Conservation (phyloP, 805 yeast genomes). For the Priceomyces medius region DNA sequence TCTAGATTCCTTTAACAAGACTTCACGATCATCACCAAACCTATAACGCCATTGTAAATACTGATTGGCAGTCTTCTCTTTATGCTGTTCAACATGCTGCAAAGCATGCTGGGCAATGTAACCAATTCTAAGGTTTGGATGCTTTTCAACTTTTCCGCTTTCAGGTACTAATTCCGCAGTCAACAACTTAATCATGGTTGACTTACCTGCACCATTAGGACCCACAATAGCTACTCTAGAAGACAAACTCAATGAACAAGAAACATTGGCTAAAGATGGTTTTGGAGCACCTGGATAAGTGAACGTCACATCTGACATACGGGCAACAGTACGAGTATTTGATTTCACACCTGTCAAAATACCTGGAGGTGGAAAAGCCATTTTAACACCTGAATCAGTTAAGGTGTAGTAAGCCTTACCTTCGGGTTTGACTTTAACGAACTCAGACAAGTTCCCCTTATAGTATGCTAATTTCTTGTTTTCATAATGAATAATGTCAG, state of each 20-base stretch:
- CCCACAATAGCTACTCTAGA: conserved; percentile 96
- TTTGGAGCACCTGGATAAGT: conserved; percentile 85
- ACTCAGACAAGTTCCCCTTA: conserved; percentile 92
- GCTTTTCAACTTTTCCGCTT: conserved; percentile 91
- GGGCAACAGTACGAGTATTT: conserved; percentile 88
- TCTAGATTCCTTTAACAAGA: conserved; percentile 87
- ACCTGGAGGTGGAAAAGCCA: conserved; percentile 99
- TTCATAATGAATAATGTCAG: conserved; percentile 95
- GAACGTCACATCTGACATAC: conserved; percentile 82
- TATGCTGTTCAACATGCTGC: conserved; percentile 95
- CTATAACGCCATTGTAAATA: conserved; percentile 97
- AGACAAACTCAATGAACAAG: conserved; percentile 90
- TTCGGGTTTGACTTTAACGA: conserved; percentile 90
- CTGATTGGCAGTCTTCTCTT: conserved; percentile 97
- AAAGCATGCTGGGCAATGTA: conserved; percentile 98
- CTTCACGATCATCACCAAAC: conserved; percentile 98
- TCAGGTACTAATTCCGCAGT: conserved; percentile 90
- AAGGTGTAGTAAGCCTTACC: conserved; percentile 94
- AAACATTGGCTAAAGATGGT: conserved; percentile 75
- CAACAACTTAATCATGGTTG: conserved; percentile 87
- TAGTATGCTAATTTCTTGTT: conserved; percentile 91
- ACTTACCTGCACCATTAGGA: conserved; percentile 99
- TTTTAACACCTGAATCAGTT: conserved; percentile 87
- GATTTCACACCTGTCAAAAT: conserved; percentile 96
- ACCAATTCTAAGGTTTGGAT: conserved; percentile 96